Base-by-base conservation (phyloP, 2,329 filamentous ascomycete species). In the Capronia epimyces region DNA sequence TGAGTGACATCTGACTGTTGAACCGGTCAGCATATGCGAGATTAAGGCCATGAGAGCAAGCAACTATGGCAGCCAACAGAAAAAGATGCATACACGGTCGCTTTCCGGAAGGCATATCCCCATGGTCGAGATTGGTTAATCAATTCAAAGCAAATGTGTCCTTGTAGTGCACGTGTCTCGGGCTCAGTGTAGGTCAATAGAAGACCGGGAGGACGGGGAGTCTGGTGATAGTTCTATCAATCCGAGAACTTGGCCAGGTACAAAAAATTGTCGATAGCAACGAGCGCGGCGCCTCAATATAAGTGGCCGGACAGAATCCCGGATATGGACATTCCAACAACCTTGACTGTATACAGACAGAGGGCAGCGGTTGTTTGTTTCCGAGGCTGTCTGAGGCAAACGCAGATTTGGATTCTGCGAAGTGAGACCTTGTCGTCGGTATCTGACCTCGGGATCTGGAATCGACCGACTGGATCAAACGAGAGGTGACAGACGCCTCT, bases 1-100 rank as follows among this genome's bases (percentile, higher is more conserved):
- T 87, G 88, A 55, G 88, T 91, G 71, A 96, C 89, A 76, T 97
- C 91, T 32, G 48, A 49, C 55, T 57, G 20, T 22, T 24, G 37
- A 36, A 29, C 16, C 27, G 31, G 51, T 55, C 39, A 57, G 55
- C 29, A 45, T 25, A 8, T 49, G 54, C 36, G 20, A 31, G 8
- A n/a, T 18, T 18, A 49, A n/a, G 24, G 12, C 9, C 8, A 15
- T 20, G 20, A 46, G 36, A 20, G 21, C 34, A 39, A 42, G 18
- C 16, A 31, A 47, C 25, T 37, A 37, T 40, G 36, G 16, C 21
- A 13, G 24, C 10, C 25, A 29, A 45, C 8, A 36, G 8, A 43
- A 47, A 46, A 20, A 18, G 20, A 37, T 37, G 45, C 53, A 44
- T 56, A 56, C 53, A 41, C 53, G 44, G 36, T 56, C 53, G 46